Evolutionary conservation across 1,284 basidiomycete genomes (phyloP).

Genomic region (Vanrija humicola): DNA sequence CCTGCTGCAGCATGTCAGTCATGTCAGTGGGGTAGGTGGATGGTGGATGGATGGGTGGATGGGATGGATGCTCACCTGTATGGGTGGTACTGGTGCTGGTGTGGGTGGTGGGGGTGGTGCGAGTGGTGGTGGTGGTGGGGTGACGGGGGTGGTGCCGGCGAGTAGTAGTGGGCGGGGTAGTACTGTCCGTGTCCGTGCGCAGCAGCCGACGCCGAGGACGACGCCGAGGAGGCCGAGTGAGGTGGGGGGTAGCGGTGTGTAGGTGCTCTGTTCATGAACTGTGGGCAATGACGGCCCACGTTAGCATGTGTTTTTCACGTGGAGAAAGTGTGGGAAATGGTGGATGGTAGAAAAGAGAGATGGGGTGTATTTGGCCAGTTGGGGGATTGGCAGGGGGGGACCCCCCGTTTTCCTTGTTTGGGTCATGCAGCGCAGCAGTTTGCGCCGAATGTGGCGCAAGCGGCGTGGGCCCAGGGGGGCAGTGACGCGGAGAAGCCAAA

Average conservation of each 20-base stretch:
- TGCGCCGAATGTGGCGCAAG: no score
- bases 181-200: neutral
- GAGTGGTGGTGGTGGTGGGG: neutral
- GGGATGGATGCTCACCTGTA: conserved; percentile 1
- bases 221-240: no score
- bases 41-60: neutral
- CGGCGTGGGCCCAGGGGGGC: neutral
- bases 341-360: neutral
- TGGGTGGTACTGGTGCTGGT: conserved; percentile 6
- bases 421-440: no score
- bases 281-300: conserved; percentile 1
- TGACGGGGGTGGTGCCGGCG: neutral
- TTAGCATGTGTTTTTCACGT: neutral
- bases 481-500: neutral
- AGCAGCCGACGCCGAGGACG: no score
- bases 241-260: neutral
- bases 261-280: conserved; percentile 3
- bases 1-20: neutral
- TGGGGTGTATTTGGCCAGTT: neutral
- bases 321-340: neutral
- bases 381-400: neutral
- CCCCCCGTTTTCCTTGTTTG: neutral
- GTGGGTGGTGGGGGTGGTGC: neutral
- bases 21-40: neutral
- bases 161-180: neutral